These are phyloP conservation scores for Bolboschoenoplectus hybrid DNA, from an alignment of 202 grass and related monocot genomes.

Conservation along the genomic window DNA sequence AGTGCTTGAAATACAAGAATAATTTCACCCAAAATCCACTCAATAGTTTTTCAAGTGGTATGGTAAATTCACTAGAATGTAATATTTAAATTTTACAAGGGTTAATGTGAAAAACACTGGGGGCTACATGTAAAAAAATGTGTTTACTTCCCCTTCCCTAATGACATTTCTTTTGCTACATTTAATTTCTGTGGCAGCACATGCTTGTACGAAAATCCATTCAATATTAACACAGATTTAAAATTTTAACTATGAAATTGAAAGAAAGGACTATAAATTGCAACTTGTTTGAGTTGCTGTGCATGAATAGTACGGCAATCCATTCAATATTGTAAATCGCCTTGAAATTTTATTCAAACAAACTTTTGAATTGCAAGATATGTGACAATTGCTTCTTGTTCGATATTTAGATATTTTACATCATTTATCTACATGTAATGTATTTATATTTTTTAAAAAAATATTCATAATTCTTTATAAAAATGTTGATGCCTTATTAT, in stretches of 20 bases:
- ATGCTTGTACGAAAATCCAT: background rate
- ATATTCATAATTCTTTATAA: background rate
- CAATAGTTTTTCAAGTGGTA: too few relatives aligned
- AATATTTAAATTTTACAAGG: conserved; percentile 16
- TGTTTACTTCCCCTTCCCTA: too few relatives aligned
- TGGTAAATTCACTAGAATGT: background rate
- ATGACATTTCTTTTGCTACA: conserved; percentile 21
- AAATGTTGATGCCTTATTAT: background rate
- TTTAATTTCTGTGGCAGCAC: conserved; percentile 23
- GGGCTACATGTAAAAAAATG: background rate
- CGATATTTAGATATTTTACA: background rate
- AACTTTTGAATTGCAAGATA: background rate
- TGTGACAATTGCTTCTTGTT: background rate
- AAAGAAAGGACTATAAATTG: conserved; percentile 7
- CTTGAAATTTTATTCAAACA: background rate
- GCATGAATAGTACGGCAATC: background rate
- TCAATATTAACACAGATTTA: background rate
- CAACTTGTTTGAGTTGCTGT: conserved; percentile 16
- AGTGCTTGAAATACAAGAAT: too few relatives aligned
- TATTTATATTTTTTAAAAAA: background rate
- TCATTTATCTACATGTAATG: background rate
- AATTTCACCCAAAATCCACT: too few relatives aligned
- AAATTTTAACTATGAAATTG: background rate
- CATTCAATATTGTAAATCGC: background rate
- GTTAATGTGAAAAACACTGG: background rate